Percentiles rank a stretch among this genome's conserved stretches.
These are phyloP conservation scores for Penicillium olsonii DNA, from an alignment of 2,329 filamentous ascomycete species.

Conservation along the genomic window DNA sequence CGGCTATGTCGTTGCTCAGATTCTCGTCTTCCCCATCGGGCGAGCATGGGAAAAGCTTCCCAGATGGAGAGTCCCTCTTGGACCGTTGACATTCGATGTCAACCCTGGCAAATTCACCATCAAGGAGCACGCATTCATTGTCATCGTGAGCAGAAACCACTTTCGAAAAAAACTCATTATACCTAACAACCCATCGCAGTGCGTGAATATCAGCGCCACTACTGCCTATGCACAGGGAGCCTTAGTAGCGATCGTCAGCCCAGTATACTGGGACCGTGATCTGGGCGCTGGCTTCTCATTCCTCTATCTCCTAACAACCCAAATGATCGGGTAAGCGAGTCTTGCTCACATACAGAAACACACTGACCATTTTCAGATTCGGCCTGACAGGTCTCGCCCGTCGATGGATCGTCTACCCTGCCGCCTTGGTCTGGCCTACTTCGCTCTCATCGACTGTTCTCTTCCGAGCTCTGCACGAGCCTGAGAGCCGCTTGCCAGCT, in stretches of 20 bases:
- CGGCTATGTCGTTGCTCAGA: conserved; percentile 26
- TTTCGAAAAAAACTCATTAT: not conserved
- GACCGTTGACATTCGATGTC: conserved; percentile 21
- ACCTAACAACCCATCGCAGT: conserved; percentile 12
- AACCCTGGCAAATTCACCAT: conserved; percentile 25
- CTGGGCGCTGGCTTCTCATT: conserved; percentile 36
- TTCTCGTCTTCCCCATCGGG: conserved; percentile 24
- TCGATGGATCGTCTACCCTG: conserved; percentile 25
- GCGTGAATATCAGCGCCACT: conserved; percentile 33
- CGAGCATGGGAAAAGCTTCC: conserved; percentile 26
- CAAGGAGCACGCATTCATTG: conserved; percentile 27
- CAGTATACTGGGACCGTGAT: conserved; percentile 37
- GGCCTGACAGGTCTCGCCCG: conserved; percentile 23
- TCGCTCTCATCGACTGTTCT: conserved; percentile 24
- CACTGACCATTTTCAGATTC: conserved; percentile 7
- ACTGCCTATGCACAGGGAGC: conserved; percentile 29
- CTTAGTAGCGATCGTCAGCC: conserved; percentile 36
- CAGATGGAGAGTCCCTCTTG: conserved; percentile 24
- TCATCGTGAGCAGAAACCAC: conserved; percentile 17
- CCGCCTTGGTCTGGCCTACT: conserved; percentile 23
- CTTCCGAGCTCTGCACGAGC: conserved; percentile 23
- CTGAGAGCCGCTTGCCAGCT: conserved; percentile 12
- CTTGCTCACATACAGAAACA: not conserved
- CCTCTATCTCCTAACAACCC: conserved; percentile 33
- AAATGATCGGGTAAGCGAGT: conserved; percentile 30